These are phyloP conservation scores for Colletotrichum sp. DNA, from an alignment of 2,329 filamentous ascomycete species.

Conservation along the genomic window DNA sequence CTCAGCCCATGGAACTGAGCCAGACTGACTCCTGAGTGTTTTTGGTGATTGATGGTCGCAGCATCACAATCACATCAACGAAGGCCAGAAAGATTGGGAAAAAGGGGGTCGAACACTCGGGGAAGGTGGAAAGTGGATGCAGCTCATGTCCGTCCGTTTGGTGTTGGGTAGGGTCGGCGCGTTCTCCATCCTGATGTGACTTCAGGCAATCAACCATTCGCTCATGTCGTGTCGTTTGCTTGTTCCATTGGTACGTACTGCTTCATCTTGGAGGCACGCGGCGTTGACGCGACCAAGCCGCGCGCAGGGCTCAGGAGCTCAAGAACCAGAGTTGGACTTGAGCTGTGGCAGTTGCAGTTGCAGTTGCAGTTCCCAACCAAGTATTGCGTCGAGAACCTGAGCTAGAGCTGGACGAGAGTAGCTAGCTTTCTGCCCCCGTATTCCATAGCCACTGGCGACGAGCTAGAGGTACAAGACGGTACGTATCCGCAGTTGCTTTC, in stretches of 20 bases:
- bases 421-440: neutral
- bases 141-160: conserved; percentile 10
- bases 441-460: neutral
- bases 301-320: neutral
- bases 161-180: neutral
- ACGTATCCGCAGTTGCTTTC: neutral
- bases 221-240: neutral
- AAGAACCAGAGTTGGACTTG: neutral
- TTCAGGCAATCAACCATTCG: neutral
- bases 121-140: conserved; percentile 21
- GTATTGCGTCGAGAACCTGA: neutral
- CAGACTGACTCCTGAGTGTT: neutral
- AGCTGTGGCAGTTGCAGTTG: neutral
- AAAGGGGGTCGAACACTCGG: conserved; percentile 11
- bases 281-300: neutral
- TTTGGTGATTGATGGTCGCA: conserved; percentile 1
- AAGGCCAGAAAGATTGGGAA: conserved; percentile 1
- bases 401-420: neutral
- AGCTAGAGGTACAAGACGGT: neutral
- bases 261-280: neutral
- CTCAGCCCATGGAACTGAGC: conserved; percentile 3
- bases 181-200: neutral
- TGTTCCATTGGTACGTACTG: neutral
- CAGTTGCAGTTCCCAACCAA: neutral
- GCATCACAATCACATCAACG: conserved; percentile 2